Evolutionary conservation across 1,284 basidiomycete species (phyloP).

Genomic region (Kwoniella shivajii): DNA sequence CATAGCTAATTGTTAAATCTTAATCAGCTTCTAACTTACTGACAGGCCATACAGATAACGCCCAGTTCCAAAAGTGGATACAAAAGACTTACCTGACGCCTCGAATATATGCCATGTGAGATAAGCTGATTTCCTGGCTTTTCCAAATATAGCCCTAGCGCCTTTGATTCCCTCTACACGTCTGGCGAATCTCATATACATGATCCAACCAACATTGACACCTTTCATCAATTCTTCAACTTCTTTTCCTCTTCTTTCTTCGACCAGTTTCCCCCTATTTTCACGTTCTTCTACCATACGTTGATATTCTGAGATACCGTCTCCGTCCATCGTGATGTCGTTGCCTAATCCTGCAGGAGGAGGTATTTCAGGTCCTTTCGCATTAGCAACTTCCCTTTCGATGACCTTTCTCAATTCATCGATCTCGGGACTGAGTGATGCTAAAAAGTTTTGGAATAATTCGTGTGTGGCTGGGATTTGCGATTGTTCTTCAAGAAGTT

Average conservation of each 20-base stretch:
- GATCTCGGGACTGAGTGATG: constrained; percentile 69
- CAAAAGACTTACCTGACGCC: constrained; percentile 69
- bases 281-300: constrained; percentile 67
- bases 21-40: neutral
- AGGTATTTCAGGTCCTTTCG: constrained; percentile 53
- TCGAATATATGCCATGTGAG: constrained; percentile 93
- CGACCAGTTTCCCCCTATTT: constrained; percentile 59
- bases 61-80: neutral
- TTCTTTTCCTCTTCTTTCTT: constrained; percentile 53
- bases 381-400: constrained; percentile 56
- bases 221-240: constrained; percentile 58
- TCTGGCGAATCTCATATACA: constrained; percentile 90
- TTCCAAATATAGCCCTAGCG: constrained; percentile 76
- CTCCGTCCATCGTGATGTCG: constrained; percentile 45
- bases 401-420: constrained; percentile 66
- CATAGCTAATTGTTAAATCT: constrained; percentile 62
- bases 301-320: constrained; percentile 44
- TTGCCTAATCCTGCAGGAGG: constrained; percentile 22
- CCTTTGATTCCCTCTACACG: constrained; percentile 82
- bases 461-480: constrained; percentile 69
- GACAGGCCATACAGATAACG: neutral
- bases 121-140: constrained; percentile 81
- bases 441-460: constrained; percentile 72
- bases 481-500: constrained; percentile 70
- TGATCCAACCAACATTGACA: constrained; percentile 63